Percentiles rank a stretch among this genome's conserved stretches.
phyloP scores from a whole-genome alignment of 2,329 filamentous ascomycete genomes.

The Stagonosporopsis vannaccii region DNA sequence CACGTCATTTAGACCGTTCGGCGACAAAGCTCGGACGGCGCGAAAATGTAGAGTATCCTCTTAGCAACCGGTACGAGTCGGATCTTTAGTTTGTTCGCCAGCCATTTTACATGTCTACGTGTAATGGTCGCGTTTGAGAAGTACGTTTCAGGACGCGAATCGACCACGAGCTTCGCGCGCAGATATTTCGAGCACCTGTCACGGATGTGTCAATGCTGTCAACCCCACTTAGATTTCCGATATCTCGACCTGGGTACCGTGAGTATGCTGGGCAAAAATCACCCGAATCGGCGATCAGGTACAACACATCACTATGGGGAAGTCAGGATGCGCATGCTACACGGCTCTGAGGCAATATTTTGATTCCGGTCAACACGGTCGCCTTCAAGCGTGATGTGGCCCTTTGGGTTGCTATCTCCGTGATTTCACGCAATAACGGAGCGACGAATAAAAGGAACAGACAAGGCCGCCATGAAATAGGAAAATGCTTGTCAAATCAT shows the following conservation, averaged over 20 bases:
- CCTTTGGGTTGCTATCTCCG: constrained; percentile 4
- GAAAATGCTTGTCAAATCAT: constrained; percentile 10
- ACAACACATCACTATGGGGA: constrained; percentile 10
- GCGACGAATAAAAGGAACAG: not conserved
- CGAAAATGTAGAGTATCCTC: not conserved
- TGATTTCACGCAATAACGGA: not conserved
- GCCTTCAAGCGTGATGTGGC: constrained; percentile 3
- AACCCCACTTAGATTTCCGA: constrained; percentile 5
- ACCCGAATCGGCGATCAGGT: constrained; percentile 10
- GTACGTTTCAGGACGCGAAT: constrained; percentile 18
- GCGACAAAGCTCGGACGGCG: not conserved
- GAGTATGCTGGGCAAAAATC: not conserved
- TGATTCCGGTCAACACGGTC: not conserved
- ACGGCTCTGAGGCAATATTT: not conserved
- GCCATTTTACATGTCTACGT: constrained; percentile 12
- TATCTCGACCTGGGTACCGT: constrained; percentile 14
- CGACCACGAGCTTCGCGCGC: constrained; percentile 12
- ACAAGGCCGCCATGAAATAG: not conserved
- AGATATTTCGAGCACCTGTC: constrained; percentile 9
- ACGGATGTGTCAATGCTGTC: constrained; percentile 13
- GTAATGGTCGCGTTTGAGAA: constrained; percentile 5
- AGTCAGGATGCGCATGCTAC: constrained; percentile 6
- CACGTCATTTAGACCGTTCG: not conserved
- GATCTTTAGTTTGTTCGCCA: not conserved
- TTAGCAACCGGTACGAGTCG: constrained; percentile 6